These are phyloP conservation scores for Royoungia palumana DNA, from an alignment of 768 basidiomycete genomes.

Conservation along the genomic window DNA sequence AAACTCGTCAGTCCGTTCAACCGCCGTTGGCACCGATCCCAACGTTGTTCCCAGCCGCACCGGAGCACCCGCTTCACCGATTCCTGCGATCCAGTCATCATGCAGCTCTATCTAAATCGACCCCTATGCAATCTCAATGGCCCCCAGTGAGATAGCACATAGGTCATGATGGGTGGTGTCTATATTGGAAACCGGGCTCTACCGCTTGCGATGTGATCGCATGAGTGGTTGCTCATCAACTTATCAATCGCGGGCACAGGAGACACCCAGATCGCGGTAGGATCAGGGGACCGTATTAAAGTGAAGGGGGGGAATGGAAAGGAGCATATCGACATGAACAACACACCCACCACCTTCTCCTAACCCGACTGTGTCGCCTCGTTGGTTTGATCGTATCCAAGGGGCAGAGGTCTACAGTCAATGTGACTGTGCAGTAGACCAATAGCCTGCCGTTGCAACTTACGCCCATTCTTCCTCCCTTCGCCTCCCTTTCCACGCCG, in stretches of 20 bases:
- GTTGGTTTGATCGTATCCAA: too few relatives aligned
- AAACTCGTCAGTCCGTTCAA: constrained; percentile 21
- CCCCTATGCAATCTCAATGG: too few relatives aligned
- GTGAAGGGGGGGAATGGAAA: not conserved
- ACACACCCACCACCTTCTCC: not conserved
- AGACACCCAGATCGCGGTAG: not conserved
- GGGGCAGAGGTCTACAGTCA: too few relatives aligned
- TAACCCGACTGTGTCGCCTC: not conserved
- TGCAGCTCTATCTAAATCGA: not conserved
- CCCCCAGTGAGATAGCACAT: too few relatives aligned
- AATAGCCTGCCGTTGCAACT: too few relatives aligned
- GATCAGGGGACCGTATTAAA: constrained; percentile 12
- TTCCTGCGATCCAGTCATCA: constrained; percentile 11
- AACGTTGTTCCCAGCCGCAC: constrained; percentile 11
- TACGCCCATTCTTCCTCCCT: too few relatives aligned
- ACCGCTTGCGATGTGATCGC: constrained; percentile 8
- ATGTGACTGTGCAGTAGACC: too few relatives aligned
- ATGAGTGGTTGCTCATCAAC: not conserved
- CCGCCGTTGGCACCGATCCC: constrained; percentile 1
- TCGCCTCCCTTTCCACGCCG: not conserved
- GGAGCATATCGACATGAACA: not conserved
- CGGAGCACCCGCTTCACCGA: constrained; percentile 22
- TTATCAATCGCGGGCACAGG: not conserved
- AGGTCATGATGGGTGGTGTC: too few relatives aligned
- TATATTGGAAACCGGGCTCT: not conserved